Percentiles rank a stretch among this genome's conserved stretches.
Evolutionary conservation across 2,329 filamentous ascomycete species (phyloP).

Genomic region (Diaporthe nobilis): DNA sequence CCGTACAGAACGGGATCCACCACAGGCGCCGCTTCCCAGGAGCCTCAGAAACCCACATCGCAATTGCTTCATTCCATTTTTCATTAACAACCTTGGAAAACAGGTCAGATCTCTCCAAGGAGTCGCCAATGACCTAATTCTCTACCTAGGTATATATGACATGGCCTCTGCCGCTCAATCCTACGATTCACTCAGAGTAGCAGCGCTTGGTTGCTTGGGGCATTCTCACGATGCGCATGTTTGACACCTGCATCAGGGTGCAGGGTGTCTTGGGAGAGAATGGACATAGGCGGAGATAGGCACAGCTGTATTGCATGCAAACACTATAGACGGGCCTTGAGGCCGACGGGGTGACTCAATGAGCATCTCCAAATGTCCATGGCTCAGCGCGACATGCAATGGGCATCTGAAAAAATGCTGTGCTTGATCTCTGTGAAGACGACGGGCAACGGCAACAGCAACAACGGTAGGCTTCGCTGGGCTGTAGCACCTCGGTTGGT

Average conservation of each 20-base stretch:
- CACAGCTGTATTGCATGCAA: not conserved
- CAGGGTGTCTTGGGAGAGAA: not conserved
- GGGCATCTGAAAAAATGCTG: not conserved
- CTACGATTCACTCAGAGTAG: not conserved
- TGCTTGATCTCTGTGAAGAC: not conserved
- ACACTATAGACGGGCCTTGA: not conserved
- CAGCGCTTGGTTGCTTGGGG: not conserved
- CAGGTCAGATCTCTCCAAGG: not conserved
- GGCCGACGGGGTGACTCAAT: not conserved
- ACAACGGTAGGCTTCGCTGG: not conserved
- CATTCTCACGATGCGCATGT: not conserved
- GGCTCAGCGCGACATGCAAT: not conserved
- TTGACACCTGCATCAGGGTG: not conserved
- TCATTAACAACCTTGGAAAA: not conserved
- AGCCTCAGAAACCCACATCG: too few species aligned
- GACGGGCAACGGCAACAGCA: not conserved
- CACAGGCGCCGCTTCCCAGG: too few species aligned
- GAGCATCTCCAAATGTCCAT: not conserved
- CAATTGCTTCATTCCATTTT: not conserved
- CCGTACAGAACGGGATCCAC: not conserved
- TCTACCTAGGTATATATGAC: not conserved
- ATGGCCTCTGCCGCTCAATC: not conserved
- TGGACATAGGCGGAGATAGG: not conserved
- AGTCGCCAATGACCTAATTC: not conserved
- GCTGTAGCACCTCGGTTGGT: not conserved